Base-by-base conservation (phyloP, 2,329 filamentous ascomycete species). In the Colletotrichum neosansevieriae region DNA sequence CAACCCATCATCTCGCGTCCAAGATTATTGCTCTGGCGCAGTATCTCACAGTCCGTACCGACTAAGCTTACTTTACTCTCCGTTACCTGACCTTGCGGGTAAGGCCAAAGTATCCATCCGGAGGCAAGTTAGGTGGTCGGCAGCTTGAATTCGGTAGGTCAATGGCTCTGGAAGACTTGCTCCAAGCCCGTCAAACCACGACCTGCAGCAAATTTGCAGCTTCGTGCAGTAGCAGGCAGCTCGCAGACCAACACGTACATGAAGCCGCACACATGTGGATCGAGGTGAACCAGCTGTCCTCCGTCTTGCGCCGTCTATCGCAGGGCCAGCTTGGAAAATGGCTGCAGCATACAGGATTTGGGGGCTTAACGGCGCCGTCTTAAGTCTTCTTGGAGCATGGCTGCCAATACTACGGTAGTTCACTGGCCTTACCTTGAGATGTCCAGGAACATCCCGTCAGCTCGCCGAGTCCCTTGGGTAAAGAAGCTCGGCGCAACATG, bases 1-100 rank as follows among this genome's bases (percentile, higher is more conserved):
- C 65, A 65, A 29, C 13, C 13, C 36, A 38, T 65, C 65, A 68
- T 60, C 63, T 63, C 65, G 65, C 54, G 40, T 68, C 40, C 40
- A 59, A 17, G 42, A 50, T 51, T 54, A 50, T 65, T 44, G 45
- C 54, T 34, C n/a, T 38, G 54, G 65, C 65, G 61, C 54, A 68
- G 54, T 56, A 60, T 59, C 65, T 49, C 44, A 51, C 56, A 15
- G 21, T 21, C 32, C 40, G n/a, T 24, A 24, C 47, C 24, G 19
- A 51, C 49, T 3, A 24, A 15, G 29, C n/a, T 21, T 29, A 42
- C 15, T 36, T 56, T 57, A 24, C 4, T 21, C 19, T 54, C n/a
- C 19, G 17, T 15, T 45, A 15, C 38, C 47, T 56, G 38, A 17
- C 49, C 49, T 47, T 45, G 54, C 47, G 54, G 60, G 47, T 15